Evolutionary conservation across 371 early-diverging fungal genomes (phyloP), one percentile per base, ranked within the genome.

Genomic region (Mucor circinelloides): DNA sequence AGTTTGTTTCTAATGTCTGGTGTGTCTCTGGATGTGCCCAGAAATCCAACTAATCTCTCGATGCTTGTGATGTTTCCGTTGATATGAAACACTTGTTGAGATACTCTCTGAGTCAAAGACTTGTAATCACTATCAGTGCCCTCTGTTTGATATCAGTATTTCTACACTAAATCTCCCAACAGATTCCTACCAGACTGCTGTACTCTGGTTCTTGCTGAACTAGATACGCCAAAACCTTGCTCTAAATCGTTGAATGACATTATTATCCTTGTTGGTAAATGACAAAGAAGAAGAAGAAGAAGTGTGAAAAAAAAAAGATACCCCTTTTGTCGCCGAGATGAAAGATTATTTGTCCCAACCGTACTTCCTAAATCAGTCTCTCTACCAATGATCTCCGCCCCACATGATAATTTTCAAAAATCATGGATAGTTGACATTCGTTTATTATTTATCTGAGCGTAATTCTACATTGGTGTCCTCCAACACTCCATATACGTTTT

Each of bases 1-100:
- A 95, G 70, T 71, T 91, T 89, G 60, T 76, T 76, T 61, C 97
- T 85, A 63, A 94, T 70, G 9, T 93, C 90, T 3, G 83, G 70
- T 8, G 93, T 91, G 77, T 97, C 98, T 73, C 87, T 85, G 61
- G 83, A 70, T 0, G 92, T 88, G 38, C 96, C 95, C 38, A 96
- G 79, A 68, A 86, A 87, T n/a, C 80, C 80, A 15, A 95, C 92
- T 4, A 92, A 81, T 27, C 90, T 85, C 34, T 95, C 91, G 48
- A 97, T 91, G 61, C 90, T 89, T 21, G 91, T 89, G 50, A 95
- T 93, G 68, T 92, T 92, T 68, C 88, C 83, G 46, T 90, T 91
- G 66, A 92, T 87, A 38, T 86, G 85, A 69, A 92, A 93, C 32
- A 93, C 86, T 69, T 90, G 87, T 65, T 91, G 91, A 23, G 94